Base-by-base conservation (phyloP, 2,329 filamentous ascomycete genomes). In the Hymenoscyphus fructigenus region DNA sequence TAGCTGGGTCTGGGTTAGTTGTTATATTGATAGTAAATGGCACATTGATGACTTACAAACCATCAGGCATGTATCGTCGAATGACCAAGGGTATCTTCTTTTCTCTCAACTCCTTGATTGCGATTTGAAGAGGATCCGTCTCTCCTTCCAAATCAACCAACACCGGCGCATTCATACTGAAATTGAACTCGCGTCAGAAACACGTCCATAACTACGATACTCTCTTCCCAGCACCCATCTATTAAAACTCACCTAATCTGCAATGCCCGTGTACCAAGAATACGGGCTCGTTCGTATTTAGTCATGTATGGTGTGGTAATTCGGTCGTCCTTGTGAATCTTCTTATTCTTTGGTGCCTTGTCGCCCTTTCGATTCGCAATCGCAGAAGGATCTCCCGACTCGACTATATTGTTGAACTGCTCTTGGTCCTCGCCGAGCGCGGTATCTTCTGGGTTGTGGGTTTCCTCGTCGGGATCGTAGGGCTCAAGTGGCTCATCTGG, bases 21-120 rank as follows among this genome's bases (percentile, higher is more conserved):
- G 29, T 26, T 56, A 23, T 26, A 53, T 2, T 26, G 36, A 23
- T 9, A 26, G 34, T 61, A 29, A 56, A 28, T 29, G 10, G n/a
- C 20, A 26, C 10, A 26, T 10, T 38, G 9, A 17, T 29, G 6
- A 86, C 91, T 83, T 84, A 96, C 92, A 87, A 97, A 82, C 95
- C 95, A 81, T 99, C 95, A 26, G 95, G 95, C 76, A 99, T 85
- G 81, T 98, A 99, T 76, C 95, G 88, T 77, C 95, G 88, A 69
- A 99, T 91, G 64, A 99, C 95, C 67, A 99, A 80, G 28, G 95
- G 95, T 63, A 99, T 97, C 85, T 99, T 99, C 86, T 98, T 98
- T 82, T 98, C 93, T 69, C 92, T 88, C 77, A 99, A 83, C 81
- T 99, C 95, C 81, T 98, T 98, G 78, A 97, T 91, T 28, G 95